Evolutionary conservation across 257 asterid genomes (phyloP).

Genomic region (Przewalskia tangutica): DNA sequence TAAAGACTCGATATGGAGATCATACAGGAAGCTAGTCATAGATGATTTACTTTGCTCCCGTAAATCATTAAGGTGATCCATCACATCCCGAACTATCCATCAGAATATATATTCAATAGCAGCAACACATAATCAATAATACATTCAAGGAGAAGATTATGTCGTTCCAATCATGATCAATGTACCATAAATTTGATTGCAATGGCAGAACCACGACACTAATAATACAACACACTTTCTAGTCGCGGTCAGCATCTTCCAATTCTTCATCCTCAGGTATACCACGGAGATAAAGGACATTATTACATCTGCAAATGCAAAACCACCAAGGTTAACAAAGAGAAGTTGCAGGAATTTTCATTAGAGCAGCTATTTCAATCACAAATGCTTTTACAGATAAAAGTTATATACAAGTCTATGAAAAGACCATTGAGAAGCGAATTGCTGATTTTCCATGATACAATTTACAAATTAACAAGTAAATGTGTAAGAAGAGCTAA

Average conservation of each 20-base stretch:
- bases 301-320: neutral
- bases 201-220: neutral
- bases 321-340: neutral
- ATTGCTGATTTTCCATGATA: neutral
- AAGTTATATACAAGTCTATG: too few species aligned
- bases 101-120: neutral
- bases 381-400: neutral
- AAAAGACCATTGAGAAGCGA: neutral
- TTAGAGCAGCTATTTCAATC: neutral
- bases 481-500: neutral
- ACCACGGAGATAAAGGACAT: constrained; percentile 2
- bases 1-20: neutral
- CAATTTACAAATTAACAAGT: neutral
- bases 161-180: neutral
- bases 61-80: neutral
- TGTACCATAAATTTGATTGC: neutral
- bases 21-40: neutral
- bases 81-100: neutral
- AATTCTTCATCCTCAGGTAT: neutral
- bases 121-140: neutral
- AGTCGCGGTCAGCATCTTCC: constrained; percentile 1
- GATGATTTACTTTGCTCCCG: neutral
- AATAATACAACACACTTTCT: neutral
- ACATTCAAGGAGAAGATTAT: neutral
- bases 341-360: neutral